Percentiles rank a stretch among this genome's conserved stretches.
Evolutionary conservation across 176 grass and related monocot species (phyloP).

Genomic region (Carex scoparia): DNA sequence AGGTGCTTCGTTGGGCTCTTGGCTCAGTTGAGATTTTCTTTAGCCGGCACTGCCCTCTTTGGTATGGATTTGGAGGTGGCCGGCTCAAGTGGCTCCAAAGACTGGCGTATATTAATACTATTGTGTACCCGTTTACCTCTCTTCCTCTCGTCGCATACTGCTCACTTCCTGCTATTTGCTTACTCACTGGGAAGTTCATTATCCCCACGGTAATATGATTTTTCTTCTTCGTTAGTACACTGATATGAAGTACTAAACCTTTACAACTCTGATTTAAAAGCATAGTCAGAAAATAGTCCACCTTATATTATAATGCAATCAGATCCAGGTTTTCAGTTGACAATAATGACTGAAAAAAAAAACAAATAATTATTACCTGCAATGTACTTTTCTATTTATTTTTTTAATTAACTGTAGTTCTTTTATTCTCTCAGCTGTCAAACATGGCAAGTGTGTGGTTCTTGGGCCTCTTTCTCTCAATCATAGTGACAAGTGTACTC

Average conservation of each 20-base stretch:
- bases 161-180: constrained; percentile 72
- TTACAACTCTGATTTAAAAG: neutral
- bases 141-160: constrained; percentile 88
- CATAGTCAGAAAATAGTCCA: neutral
- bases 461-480: constrained; percentile 85
- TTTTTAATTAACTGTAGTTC: constrained; percentile 1
- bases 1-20: constrained; percentile 96
- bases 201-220: constrained; percentile 58
- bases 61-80: constrained; percentile 78
- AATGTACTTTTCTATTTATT: neutral
- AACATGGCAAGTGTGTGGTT: constrained; percentile 86
- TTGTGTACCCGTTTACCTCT: constrained; percentile 88
- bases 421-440: constrained; percentile 48
- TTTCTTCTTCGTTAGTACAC: neutral
- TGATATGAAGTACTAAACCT: neutral
- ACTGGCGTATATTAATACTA: constrained; percentile 94
- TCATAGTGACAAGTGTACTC: constrained; percentile 75
- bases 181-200: constrained; percentile 90
- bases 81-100: constrained; percentile 94
- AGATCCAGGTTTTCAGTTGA: neutral
- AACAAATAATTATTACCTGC: neutral
- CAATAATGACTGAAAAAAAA: neutral
- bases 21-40: constrained; percentile 91
- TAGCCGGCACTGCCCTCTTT: constrained; percentile 84
- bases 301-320: neutral